phyloP scores from a whole-genome alignment of 83 land plant genomes.

The Thuja plicata region DNA sequence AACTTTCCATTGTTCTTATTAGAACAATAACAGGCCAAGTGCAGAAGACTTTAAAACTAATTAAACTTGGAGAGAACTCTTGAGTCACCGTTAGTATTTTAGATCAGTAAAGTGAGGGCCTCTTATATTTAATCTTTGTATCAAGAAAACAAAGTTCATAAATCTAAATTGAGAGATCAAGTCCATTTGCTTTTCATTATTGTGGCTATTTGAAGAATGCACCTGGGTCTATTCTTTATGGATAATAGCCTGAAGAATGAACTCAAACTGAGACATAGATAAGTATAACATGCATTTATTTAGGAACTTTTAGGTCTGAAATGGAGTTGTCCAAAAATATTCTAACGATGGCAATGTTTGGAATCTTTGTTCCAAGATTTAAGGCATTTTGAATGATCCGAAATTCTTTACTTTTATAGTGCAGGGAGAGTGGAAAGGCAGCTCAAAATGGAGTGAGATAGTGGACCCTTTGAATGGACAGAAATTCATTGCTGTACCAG shows the following conservation, averaged over 20 bases:
- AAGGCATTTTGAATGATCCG: neutral
- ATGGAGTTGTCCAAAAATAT: neutral
- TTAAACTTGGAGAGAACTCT: neutral
- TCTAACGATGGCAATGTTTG: neutral
- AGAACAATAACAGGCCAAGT: neutral
- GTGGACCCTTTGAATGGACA: constrained; percentile 93
- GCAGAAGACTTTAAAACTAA: neutral
- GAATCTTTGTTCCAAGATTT: constrained; percentile 2
- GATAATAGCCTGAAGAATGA: neutral
- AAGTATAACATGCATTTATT: neutral
- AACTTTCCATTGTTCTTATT: neutral
- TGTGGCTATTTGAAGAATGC: neutral
- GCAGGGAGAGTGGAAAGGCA: constrained; percentile 77
- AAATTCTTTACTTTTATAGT: constrained; percentile 41
- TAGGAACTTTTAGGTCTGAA: neutral
- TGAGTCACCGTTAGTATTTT: neutral
- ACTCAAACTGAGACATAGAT: neutral
- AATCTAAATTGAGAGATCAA: neutral
- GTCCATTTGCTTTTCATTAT: neutral
- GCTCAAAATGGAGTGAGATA: constrained; percentile 54
- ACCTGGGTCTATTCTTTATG: neutral
- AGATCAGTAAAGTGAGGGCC: neutral
- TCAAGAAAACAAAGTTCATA: neutral
- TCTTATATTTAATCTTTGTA: neutral
- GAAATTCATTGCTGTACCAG: constrained; percentile 77